Percentiles rank a stretch among this genome's conserved stretches.
Conservation (phyloP, 306 rosid species). For the Hippophae rhamnoides region DNA sequence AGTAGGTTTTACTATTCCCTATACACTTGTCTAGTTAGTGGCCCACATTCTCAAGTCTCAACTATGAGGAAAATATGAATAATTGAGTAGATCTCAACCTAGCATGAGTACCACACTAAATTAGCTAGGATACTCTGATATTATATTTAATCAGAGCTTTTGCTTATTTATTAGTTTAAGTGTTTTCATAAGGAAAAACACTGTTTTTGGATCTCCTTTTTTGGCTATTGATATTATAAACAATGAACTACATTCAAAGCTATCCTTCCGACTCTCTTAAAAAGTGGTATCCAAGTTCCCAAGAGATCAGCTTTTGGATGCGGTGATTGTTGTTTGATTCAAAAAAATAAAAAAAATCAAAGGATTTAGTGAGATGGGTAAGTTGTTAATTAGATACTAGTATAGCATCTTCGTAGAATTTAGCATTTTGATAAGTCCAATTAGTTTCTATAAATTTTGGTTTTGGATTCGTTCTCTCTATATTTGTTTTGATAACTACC, state of each 20-base stretch:
- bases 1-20: conserved; percentile 10
- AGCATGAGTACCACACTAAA: conserved; percentile 12
- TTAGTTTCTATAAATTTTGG: background rate
- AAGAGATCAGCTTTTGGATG: conserved; percentile 30
- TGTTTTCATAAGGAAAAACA: conserved; percentile 12
- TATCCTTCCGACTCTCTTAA: conserved; percentile 29
- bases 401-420: conserved; percentile 23
- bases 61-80: conserved; percentile 20
- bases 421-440: conserved; percentile 6
- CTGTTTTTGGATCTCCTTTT: conserved; percentile 12
- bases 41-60: conserved; percentile 27
- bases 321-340: conserved; percentile 36
- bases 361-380: conserved; percentile 27
- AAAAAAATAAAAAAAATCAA: background rate
- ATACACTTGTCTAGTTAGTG: conserved; percentile 18
- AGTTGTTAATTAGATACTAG: conserved; percentile 26
- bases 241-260: conserved; percentile 38
- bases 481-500: background rate
- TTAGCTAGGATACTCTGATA: conserved; percentile 1
- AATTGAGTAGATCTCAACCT: conserved; percentile 31
- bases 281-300: conserved; percentile 21
- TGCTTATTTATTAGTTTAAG: conserved; percentile 14
- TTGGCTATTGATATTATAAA: conserved; percentile 18
- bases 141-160: conserved; percentile 6
- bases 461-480: conserved; percentile 13